Evolutionary conservation across 2,329 filamentous ascomycete genomes (phyloP), one percentile per base, ranked within the genome.

Genomic region (Podosphaera leucotricha): DNA sequence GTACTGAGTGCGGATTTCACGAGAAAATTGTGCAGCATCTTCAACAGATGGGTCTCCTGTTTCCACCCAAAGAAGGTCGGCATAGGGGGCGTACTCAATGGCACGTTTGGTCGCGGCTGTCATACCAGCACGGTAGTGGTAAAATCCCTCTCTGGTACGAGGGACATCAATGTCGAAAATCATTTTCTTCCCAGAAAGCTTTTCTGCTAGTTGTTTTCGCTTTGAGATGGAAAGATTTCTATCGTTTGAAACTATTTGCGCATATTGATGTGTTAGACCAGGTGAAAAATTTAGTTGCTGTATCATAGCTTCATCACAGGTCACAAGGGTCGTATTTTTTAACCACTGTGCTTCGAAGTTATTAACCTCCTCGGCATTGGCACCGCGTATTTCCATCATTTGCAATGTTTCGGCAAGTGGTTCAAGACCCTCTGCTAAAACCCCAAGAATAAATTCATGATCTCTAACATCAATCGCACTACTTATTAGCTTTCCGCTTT

Each of bases 1-100:
- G 54, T 73, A 67, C 2, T 63, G 66, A 0, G 65, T 62, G 44
- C 80, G 75, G 48, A 98, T 90, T 39, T 84, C 72, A 10, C 71
- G 70, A 11, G 81, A 82, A 43, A 98, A 84, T 43, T 70, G 67
- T 2, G 71, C 66, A 0, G 83, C 84, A 28, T 92, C 81, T 43
- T 72, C 61, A 10, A 95, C 83, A 52, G 75, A 78, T 19, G 90
- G 87, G 52, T 90, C 80, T 41, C 82, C 87, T 0, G 90, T 95
- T 65, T 98, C 90, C 41, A 95, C 82, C 90, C 90, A 98, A 11
- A 95, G 71, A 16, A 98, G 77, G 60, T 98, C 90, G 1, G 90
- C 85, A 57, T 83, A 94, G 0, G 87, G 86, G 0, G 77, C 85
- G 55, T 92, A 95, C 41, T 80, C 83, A 48, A 92, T 77, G 2